Conservation (phyloP, 768 basidiomycete species). For the Kwoniella sp. region DNA sequence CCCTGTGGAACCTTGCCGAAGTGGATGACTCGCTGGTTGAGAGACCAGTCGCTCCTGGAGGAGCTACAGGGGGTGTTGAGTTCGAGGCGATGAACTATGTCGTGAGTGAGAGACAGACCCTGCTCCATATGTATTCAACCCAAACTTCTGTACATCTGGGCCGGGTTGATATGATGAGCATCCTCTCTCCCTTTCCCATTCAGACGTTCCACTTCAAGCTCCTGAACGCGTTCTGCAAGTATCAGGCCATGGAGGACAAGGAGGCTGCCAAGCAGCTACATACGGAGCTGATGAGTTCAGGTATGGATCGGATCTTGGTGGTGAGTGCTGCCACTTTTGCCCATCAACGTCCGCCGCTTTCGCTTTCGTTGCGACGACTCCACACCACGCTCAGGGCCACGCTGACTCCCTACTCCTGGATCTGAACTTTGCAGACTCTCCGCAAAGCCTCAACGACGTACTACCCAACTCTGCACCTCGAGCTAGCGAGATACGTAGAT, state of each 20-base stretch:
- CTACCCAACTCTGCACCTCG: constrained; percentile 92
- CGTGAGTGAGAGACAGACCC: constrained; percentile 61
- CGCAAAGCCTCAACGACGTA: constrained; percentile 93
- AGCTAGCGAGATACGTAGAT: constrained; percentile 82
- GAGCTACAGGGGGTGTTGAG: constrained; percentile 98
- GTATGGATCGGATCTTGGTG: constrained; percentile 84
- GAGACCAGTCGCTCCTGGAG: constrained; percentile 78
- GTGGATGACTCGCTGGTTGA: constrained; percentile 84
- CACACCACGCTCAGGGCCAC: no score
- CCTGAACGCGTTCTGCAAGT: constrained; percentile 74
- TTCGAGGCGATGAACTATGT: constrained; percentile 96
- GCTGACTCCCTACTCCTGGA: no score
- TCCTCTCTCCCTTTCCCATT: no score
- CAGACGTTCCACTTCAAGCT: constrained; percentile 88
- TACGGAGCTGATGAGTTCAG: constrained; percentile 81
- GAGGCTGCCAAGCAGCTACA: constrained; percentile 73
- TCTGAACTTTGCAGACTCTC: constrained; percentile 71
- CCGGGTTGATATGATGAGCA: neutral
- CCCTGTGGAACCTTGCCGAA: constrained; percentile 81
- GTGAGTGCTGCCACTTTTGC: constrained; percentile 60
- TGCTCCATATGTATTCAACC: neutral
- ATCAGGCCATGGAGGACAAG: constrained; percentile 67
- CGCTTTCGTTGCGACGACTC: neutral
- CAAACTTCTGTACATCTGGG: neutral
- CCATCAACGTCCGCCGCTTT: no score